phyloP scores from a whole-genome alignment of 106 monocot genomes.

The Triglochin maritima region DNA sequence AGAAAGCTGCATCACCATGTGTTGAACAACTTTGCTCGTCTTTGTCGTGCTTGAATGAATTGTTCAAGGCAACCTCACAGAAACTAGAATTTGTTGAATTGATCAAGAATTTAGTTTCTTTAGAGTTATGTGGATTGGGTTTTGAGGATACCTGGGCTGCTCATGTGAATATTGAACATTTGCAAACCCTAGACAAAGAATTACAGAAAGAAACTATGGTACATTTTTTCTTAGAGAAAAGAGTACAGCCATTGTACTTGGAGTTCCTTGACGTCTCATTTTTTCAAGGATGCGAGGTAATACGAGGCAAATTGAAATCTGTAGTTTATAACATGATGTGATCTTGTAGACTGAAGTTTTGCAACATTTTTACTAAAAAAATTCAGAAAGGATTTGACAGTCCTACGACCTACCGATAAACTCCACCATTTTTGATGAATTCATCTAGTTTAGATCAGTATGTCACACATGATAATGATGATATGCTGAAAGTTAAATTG shows the following conservation, averaged over 20 bases:
- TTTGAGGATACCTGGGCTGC: constrained; percentile 11
- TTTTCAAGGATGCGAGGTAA: constrained; percentile 69
- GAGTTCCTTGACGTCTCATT: constrained; percentile 30
- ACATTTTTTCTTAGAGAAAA: constrained; percentile 39
- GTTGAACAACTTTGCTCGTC: constrained; percentile 31
- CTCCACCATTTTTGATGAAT: too few relatives aligned
- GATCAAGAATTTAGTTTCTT: constrained; percentile 34
- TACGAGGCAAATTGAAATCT: too few relatives aligned
- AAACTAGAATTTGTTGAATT: constrained; percentile 28
- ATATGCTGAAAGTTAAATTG: too few relatives aligned
- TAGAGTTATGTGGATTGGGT: constrained; percentile 15
- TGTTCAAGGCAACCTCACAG: constrained; percentile 31
- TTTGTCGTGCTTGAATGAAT: constrained; percentile 58
- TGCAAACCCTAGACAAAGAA: constrained; percentile 9
- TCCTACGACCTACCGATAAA: too few relatives aligned
- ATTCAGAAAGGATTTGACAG: too few relatives aligned
- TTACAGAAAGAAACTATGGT: constrained; percentile 11
- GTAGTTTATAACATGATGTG: too few relatives aligned
- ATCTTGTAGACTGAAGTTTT: too few relatives aligned
- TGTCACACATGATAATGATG: too few relatives aligned
- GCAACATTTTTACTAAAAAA: too few relatives aligned
- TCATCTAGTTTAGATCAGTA: too few relatives aligned
- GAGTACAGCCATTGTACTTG: constrained; percentile 39
- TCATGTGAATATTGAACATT: constrained; percentile 8
- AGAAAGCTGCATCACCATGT: constrained; percentile 27